These are phyloP conservation scores for Rhododendron ovatum DNA, from an alignment of 148 eudicot genomes.

Conservation along the genomic window DNA sequence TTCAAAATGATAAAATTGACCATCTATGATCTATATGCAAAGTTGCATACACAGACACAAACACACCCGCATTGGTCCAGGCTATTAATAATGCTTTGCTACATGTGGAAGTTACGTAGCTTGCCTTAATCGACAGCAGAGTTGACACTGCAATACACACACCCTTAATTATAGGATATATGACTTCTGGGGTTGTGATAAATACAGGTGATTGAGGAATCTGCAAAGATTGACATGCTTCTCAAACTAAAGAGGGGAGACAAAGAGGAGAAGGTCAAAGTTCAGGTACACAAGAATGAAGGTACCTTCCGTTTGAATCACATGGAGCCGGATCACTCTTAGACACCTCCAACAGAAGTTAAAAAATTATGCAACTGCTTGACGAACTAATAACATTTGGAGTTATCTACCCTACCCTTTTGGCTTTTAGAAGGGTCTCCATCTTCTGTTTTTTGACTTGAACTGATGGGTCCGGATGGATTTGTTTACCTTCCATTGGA, in stretches of 20 bases:
- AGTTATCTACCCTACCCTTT: background rate
- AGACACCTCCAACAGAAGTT: background rate
- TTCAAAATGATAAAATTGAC: background rate
- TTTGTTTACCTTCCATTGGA: background rate
- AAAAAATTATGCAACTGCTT: background rate
- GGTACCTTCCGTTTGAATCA: conserved; percentile 67
- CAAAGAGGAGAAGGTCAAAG: conserved; percentile 78
- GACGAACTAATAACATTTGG: background rate
- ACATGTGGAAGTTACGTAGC: background rate
- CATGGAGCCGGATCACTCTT: conserved; percentile 35
- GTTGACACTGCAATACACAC: background rate
- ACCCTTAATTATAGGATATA: background rate
- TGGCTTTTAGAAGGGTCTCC: background rate
- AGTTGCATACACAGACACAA: background rate
- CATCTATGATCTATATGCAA: background rate
- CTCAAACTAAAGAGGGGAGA: conserved; percentile 77
- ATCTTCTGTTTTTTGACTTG: background rate
- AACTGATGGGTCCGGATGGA: background rate
- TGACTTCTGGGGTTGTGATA: background rate
- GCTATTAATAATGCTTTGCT: background rate
- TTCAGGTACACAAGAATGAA: conserved; percentile 77
- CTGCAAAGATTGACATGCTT: conserved; percentile 59
- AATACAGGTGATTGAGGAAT: conserved; percentile 51
- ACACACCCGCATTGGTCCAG: background rate
- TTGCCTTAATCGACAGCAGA: background rate